Evolutionary conservation across 192 early-diverging fungal genomes (phyloP), one percentile per base, ranked within the genome.

Genomic region (Umbelopsis isabellina): DNA sequence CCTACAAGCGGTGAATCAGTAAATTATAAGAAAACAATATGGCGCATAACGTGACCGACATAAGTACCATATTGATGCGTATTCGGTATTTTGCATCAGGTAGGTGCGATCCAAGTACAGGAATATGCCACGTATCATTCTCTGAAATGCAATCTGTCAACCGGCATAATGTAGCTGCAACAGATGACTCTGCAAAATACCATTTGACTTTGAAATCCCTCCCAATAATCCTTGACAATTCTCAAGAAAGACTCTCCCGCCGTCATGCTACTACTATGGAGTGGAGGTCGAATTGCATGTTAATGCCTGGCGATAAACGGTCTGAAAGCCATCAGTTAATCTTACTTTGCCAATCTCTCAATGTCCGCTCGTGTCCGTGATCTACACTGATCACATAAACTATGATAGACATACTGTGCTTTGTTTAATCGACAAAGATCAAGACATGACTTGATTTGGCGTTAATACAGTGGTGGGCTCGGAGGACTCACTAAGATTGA

Each of bases 91-190:
- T 4, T 61, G 55, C 21, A 61, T 61, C 16, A 61, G 12, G 18
- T 61, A 61, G 8, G 55, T 61, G 27, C 55, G 55, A 7, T 61
- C 55, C 30, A 61, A 61, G 55, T 61, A 61, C 27, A 61, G 55
- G 55, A 61, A 61, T 16, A 61, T 61, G 30, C 55, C 30, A 1
- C 55, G 25, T 33, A 61, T 61, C 55, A 61, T 61, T 12, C 10
- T 61, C 55, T 61, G 55, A 4, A 35, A 9, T 41, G 27, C 13
- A 30, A 11, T 35, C 12, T 61, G 30, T 61, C 16, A 61, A 4
- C 11, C 16, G 18, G 11, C 37, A 25, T 35, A 5, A 25, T 10
- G 9, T 33, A 13, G 12, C 2, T 30, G 25, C 11, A 5, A 33
- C 5, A 4, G 0, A 35, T 18, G 13, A 35, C 18, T 12, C 11